Conservation (phyloP, 345 rosid genomes). For the Isatis tinctoria region DNA sequence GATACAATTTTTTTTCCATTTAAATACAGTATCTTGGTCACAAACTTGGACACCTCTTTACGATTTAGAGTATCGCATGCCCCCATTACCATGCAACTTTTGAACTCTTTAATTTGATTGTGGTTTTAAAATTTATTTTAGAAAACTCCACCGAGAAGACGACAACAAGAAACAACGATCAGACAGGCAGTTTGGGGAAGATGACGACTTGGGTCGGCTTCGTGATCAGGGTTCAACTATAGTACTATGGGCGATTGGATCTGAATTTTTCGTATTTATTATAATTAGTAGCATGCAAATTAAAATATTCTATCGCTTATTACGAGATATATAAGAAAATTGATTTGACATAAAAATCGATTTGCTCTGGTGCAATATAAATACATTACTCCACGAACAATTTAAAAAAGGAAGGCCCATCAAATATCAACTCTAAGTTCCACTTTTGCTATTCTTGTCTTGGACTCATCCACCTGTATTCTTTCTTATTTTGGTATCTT, state of each 20-base stretch:
- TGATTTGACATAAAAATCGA: not conserved
- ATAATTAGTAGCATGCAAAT: not conserved
- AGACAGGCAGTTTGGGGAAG: conserved; percentile 20
- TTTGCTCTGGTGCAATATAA: not conserved
- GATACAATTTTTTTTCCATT: too few species aligned
- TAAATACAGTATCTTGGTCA: not conserved
- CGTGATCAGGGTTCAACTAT: not conserved
- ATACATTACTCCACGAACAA: not conserved
- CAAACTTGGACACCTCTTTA: not conserved
- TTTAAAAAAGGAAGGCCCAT: conserved; percentile 19
- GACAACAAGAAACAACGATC: conserved; percentile 16
- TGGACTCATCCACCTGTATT: conserved; percentile 20
- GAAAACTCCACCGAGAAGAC: conserved; percentile 1
- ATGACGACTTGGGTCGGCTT: conserved; percentile 12
- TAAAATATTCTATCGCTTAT: not conserved
- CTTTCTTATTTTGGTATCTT: conserved; percentile 29
- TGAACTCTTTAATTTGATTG: not conserved
- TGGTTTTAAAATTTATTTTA: not conserved
- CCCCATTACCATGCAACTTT: not conserved
- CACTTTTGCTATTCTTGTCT: conserved; percentile 9
- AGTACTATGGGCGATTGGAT: not conserved
- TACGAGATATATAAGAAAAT: not conserved
- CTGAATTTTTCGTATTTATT: not conserved
- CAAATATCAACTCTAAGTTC: conserved; percentile 29
- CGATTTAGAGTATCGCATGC: not conserved